Percentiles rank a stretch among this genome's conserved stretches.
Conservation (phyloP, 148 eudicot genomes). For the Polygonum aviculare region DNA sequence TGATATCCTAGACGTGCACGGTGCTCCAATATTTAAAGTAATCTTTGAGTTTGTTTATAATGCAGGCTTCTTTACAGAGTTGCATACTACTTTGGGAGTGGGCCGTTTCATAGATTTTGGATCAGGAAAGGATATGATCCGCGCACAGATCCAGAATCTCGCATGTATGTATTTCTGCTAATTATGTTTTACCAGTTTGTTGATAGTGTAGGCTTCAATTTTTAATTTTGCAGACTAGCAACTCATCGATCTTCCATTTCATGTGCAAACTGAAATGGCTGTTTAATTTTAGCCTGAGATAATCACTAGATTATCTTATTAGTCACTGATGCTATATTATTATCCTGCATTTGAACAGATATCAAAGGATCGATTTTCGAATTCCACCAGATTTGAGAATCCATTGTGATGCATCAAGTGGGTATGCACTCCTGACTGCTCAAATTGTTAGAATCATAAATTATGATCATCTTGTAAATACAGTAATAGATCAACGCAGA, state of each 20-base stretch:
- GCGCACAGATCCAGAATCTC: slow-evolving; percentile 92
- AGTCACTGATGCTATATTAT: not conserved
- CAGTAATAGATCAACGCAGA: not conserved
- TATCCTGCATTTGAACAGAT: slow-evolving; percentile 34
- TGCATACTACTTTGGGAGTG: slow-evolving; percentile 89
- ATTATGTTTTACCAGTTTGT: not conserved
- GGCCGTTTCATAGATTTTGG: slow-evolving; percentile 90
- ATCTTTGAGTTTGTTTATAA: slow-evolving; percentile 6
- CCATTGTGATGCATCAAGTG: slow-evolving; percentile 45
- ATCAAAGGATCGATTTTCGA: slow-evolving; percentile 82
- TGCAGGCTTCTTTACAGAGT: slow-evolving; percentile 73
- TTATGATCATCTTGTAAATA: not conserved
- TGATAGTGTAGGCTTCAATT: not conserved
- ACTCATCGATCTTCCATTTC: not conserved
- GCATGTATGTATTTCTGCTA: slow-evolving; percentile 45
- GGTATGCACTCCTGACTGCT: slow-evolving; percentile 34
- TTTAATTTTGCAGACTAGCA: not conserved
- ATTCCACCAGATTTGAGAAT: slow-evolving; percentile 60
- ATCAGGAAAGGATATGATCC: slow-evolving; percentile 97
- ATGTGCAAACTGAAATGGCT: not conserved
- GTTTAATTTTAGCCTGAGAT: not conserved
- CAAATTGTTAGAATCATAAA: slow-evolving; percentile 2
- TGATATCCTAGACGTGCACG: not conserved
- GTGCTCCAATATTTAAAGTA: not conserved
- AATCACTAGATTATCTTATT: not conserved